A percentile compares a stretch with the other conserved stretches of the same genome.
These are phyloP conservation scores for Gloeophyllum trabeum DNA, from an alignment of 768 basidiomycete genomes.

Conservation along the genomic window DNA sequence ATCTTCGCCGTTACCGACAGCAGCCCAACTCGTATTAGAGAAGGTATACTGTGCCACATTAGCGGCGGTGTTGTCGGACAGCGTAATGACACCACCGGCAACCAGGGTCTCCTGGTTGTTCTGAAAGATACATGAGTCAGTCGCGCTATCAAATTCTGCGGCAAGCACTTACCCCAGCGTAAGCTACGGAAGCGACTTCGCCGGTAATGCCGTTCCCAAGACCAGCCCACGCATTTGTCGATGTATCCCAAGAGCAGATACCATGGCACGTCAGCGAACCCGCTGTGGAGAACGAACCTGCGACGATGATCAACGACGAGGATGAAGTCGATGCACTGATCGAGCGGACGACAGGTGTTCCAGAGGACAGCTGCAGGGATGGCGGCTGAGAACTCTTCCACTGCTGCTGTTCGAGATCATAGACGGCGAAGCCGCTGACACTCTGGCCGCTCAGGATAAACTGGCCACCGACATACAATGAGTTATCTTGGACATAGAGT, in stretches of 20 bases:
- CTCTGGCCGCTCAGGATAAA: constrained; percentile 51
- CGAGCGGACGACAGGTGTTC: constrained; percentile 55
- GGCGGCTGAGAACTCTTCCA: constrained; percentile 56
- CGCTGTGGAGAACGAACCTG: constrained; percentile 78
- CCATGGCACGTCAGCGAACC: constrained; percentile 66
- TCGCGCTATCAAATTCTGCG: not conserved
- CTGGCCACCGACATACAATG: constrained; percentile 77
- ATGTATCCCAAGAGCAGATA: constrained; percentile 68
- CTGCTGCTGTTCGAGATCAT: constrained; percentile 53
- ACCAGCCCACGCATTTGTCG: constrained; percentile 63
- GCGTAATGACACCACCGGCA: constrained; percentile 68
- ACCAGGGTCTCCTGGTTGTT: constrained; percentile 57
- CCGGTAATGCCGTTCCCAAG: constrained; percentile 78
- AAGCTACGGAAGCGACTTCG: constrained; percentile 66
- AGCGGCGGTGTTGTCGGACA: constrained; percentile 49
- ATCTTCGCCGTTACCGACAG: constrained; percentile 44
- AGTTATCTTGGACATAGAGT: constrained; percentile 60
- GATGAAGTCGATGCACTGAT: constrained; percentile 53
- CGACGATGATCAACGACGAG: constrained; percentile 59
- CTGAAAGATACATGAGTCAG: constrained; percentile 23
- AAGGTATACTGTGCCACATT: constrained; percentile 72
- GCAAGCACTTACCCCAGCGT: constrained; percentile 60
- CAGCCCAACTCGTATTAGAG: constrained; percentile 62
- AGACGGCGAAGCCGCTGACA: constrained; percentile 66
- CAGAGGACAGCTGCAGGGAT: constrained; percentile 43